phyloP scores from a whole-genome alignment of 495 filamentous ascomycete species.

The Talaromyces nanjingensis region DNA sequence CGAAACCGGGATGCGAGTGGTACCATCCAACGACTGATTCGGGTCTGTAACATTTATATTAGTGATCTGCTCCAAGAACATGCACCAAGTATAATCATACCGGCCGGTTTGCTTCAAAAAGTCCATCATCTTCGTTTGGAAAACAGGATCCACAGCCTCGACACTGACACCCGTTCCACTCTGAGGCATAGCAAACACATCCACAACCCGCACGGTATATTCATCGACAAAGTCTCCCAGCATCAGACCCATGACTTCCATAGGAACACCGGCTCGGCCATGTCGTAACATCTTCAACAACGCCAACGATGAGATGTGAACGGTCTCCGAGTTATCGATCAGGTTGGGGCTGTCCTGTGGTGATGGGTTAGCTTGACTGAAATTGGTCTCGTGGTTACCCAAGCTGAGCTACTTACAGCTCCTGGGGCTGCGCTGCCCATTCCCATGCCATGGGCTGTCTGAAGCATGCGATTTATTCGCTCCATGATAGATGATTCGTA shows the following conservation, averaged over 20 bases:
- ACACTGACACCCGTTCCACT: slow-evolving; percentile 97
- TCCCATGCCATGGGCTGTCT: slow-evolving; percentile 71
- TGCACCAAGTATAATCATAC: slow-evolving; percentile 39
- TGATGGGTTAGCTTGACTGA: slow-evolving; percentile 1
- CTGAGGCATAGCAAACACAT: slow-evolving; percentile 99
- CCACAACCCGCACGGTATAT: slow-evolving; percentile 94
- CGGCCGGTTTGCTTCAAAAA: slow-evolving; percentile 95
- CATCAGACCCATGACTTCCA: slow-evolving; percentile 99
- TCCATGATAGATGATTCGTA: slow-evolving; percentile 54
- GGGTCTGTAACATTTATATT: slow-evolving; percentile 46
- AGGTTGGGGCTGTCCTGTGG: slow-evolving; percentile 73
- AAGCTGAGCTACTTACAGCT: slow-evolving; percentile 53
- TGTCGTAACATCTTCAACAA: slow-evolving; percentile 98
- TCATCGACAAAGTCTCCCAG: slow-evolving; percentile 98
- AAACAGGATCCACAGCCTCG: slow-evolving; percentile 95
- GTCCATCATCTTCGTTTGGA: slow-evolving; percentile 99
- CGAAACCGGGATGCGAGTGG: slow-evolving; percentile 97
- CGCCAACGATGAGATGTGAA: slow-evolving; percentile 96
- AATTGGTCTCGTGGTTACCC: background rate
- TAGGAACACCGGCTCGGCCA: slow-evolving; percentile 93
- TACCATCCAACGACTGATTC: slow-evolving; percentile 99
- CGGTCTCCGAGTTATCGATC: slow-evolving; percentile 98
- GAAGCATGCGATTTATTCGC: slow-evolving; percentile 76
- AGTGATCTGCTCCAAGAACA: too few species aligned
- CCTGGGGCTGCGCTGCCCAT: slow-evolving; percentile 62